A percentile compares a stretch with the other conserved stretches of the same genome.
phyloP scores from a whole-genome alignment of 1,284 basidiomycete genomes.

The Sutorius eximius region DNA sequence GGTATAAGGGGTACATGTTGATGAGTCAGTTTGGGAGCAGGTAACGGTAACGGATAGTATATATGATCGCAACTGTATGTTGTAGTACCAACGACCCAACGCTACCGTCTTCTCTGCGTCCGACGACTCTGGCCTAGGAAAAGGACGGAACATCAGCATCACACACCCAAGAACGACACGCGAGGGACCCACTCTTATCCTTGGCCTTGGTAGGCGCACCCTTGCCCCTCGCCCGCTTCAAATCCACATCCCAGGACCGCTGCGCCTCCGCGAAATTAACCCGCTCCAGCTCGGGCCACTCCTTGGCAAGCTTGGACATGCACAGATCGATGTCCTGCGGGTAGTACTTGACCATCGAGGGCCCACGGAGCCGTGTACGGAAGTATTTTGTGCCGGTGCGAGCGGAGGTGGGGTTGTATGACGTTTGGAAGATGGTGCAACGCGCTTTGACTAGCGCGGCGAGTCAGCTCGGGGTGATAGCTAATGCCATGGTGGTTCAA shows the following conservation, averaged over 20 bases:
- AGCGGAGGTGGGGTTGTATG: slow-evolving; percentile 75
- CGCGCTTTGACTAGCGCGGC: slow-evolving; percentile 57
- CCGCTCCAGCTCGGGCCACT: slow-evolving; percentile 57
- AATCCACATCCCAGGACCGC: slow-evolving; percentile 64
- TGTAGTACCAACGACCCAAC: background rate
- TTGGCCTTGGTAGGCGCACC: slow-evolving; percentile 79
- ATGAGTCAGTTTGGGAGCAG: slow-evolving; percentile 1
- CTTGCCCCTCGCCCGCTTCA: slow-evolving; percentile 72
- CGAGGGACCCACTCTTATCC: slow-evolving; percentile 51
- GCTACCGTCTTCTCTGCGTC: slow-evolving; percentile 29
- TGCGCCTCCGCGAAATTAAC: slow-evolving; percentile 64
- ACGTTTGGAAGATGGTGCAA: slow-evolving; percentile 78
- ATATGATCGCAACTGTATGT: background rate
- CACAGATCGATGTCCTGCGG: slow-evolving; percentile 55
- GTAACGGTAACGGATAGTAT: background rate
- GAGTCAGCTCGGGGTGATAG: slow-evolving; percentile 46
- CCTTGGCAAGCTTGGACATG: slow-evolving; percentile 49
- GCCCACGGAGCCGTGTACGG: slow-evolving; percentile 70
- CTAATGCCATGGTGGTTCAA: slow-evolving; percentile 25
- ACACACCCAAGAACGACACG: background rate
- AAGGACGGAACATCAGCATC: background rate
- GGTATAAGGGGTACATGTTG: slow-evolving; percentile 28
- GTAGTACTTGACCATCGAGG: slow-evolving; percentile 79
- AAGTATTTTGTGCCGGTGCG: slow-evolving; percentile 88
- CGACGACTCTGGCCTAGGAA: slow-evolving; percentile 33